Conservation (phyloP, 2,329 filamentous ascomycete species). For the Diaporthe vexans region DNA sequence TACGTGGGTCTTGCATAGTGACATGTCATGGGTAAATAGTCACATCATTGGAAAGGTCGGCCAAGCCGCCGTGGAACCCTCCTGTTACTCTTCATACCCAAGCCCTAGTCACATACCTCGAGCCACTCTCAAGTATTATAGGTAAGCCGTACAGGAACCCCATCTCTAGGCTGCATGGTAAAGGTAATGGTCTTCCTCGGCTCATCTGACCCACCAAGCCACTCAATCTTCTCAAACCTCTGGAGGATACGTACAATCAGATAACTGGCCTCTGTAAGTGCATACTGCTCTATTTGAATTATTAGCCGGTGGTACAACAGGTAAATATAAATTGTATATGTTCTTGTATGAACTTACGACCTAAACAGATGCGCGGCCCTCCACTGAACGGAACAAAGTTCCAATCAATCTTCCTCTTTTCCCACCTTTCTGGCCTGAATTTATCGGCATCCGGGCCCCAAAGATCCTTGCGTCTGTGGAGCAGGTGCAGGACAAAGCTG, state of each 20-base stretch:
- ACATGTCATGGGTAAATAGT: no score
- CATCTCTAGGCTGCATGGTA: constrained; percentile 5
- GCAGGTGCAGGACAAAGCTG: constrained; percentile 47
- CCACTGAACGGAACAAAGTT: constrained; percentile 60
- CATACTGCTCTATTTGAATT: constrained; percentile 2
- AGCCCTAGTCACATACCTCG: no score
- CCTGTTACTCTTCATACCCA: no score
- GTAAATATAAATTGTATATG: not conserved
- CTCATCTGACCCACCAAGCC: not conserved
- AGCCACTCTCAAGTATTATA: not conserved
- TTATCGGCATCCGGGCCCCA: constrained; percentile 43
- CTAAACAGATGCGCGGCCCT: constrained; percentile 27
- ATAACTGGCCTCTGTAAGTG: constrained; percentile 3
- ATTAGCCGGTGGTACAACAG: not conserved
- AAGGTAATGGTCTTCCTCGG: not conserved
- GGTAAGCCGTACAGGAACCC: not conserved
- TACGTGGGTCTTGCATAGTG: no score
- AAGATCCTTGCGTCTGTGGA: constrained; percentile 44
- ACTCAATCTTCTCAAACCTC: not conserved
- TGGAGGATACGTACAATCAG: not conserved
- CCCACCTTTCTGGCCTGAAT: constrained; percentile 48
- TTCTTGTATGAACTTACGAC: not conserved
- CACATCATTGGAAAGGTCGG: no score
- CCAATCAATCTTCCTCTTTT: constrained; percentile 50
- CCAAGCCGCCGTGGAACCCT: no score